A percentile compares a stretch with the other conserved stretches of the same genome.
These are phyloP conservation scores for Ascochyta fabae DNA, from an alignment of 2,329 filamentous ascomycete species.

Conservation along the genomic window DNA sequence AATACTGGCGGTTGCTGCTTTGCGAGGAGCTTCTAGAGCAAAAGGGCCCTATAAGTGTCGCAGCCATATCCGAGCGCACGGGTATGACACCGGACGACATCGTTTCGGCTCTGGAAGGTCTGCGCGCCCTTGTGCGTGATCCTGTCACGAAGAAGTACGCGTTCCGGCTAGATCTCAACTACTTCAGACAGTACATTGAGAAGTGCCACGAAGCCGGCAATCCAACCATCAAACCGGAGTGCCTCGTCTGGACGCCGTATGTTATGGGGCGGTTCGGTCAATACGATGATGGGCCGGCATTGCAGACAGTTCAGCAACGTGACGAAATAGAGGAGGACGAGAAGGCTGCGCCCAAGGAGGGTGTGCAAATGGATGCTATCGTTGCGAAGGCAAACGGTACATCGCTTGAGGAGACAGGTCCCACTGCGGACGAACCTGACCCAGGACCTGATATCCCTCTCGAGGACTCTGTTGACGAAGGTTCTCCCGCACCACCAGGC, in stretches of 20 bases:
- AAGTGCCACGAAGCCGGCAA: constrained; percentile 92
- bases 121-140: constrained; percentile 88
- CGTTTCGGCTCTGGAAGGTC: constrained; percentile 87
- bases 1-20: constrained; percentile 92
- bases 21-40: constrained; percentile 79
- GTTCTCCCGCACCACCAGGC: constrained; percentile 36
- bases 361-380: constrained; percentile 47
- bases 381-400: constrained; percentile 34
- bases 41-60: constrained; percentile 62
- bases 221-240: constrained; percentile 79
- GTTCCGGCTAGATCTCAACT: constrained; percentile 82
- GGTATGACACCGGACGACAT: constrained; percentile 97
- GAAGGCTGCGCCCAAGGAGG: constrained; percentile 51
- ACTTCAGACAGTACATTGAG: constrained; percentile 84
- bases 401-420: constrained; percentile 24
- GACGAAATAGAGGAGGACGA: constrained; percentile 68
- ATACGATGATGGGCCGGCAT: constrained; percentile 79
- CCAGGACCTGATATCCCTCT: constrained; percentile 28
- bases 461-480: constrained; percentile 40
- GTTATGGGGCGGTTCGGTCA: constrained; percentile 89
- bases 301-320: constrained; percentile 86
- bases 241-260: constrained; percentile 93
- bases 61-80: constrained; percentile 81
- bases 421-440: constrained; percentile 21
- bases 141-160: constrained; percentile 88